Evolutionary conservation across 371 early-diverging fungal species (phyloP), one percentile per base, ranked within the genome.

Genomic region (Batkoa obscura): DNA sequence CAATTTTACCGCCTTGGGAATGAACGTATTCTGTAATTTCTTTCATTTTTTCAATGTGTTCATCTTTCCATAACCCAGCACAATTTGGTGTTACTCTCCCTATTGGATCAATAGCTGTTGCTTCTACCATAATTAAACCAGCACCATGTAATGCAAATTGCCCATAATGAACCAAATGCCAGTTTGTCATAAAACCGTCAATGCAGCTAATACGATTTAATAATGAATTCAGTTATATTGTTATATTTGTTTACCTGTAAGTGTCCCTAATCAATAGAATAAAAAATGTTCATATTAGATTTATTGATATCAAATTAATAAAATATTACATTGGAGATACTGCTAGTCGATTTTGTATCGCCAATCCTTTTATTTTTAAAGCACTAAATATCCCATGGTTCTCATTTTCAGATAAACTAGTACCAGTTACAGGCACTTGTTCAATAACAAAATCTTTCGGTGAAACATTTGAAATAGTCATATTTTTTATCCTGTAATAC

Each of bases 311-410:
- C n/a, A n/a, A n/a, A n/a, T n/a, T n/a, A n/a, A n/a, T n/a, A n/a
- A n/a, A n/a, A n/a, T n/a, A n/a, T 49, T 49, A 83, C 90, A 89
- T 90, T 33, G 92, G 90, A 8, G 84, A 73, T 13, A 90, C 83
- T 3, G 72, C 71, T 6, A 87, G 61, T 13, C 90, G 69, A 68
- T 90, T 91, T 58, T 79, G 75, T 43, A 84, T 64, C 0, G 70
- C 71, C 43, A 76, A 58, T 15, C 66, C 66, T 55, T 80, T 75
- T 48, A 84, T 53, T 6, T 59, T 71, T 35, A 80, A 62, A 2
- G 90, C n/a, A n/a, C n/a, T n/a, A n/a, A n/a, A n/a, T n/a, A n/a
- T n/a, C n/a, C n/a, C n/a, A n/a, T n/a, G n/a, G n/a, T n/a, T n/a
- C n/a, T n/a, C n/a, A n/a, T n/a, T n/a, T n/a, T n/a, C n/a, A n/a